Conservation (phyloP, 2,329 filamentous ascomycete species). For the Alternaria triticimaculans region DNA sequence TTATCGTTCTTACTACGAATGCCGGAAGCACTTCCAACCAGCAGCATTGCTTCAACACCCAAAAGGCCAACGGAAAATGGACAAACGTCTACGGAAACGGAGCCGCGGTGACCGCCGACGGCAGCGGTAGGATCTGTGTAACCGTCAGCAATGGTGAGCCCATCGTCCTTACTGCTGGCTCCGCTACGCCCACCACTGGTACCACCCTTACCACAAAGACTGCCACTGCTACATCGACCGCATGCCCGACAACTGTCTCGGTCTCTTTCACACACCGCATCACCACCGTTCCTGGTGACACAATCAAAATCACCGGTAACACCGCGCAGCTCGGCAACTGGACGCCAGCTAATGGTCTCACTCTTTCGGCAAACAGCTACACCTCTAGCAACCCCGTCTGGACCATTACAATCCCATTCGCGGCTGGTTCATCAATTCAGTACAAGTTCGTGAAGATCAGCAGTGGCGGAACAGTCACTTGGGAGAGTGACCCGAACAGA, state of each 20-base stretch:
- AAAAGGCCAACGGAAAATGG: constrained; percentile 50
- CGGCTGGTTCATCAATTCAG: constrained; percentile 49
- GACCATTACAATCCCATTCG: constrained; percentile 52
- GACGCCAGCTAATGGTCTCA: constrained; percentile 49
- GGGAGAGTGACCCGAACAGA: constrained; percentile 56
- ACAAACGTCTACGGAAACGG: constrained; percentile 50
- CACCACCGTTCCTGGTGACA: constrained; percentile 57
- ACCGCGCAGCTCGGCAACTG: constrained; percentile 54
- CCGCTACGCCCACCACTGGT: constrained; percentile 16
- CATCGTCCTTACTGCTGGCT: constrained; percentile 47
- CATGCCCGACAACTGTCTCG: constrained; percentile 36
- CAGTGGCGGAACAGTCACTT: constrained; percentile 54
- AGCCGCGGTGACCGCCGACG: constrained; percentile 48
- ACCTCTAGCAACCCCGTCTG: constrained; percentile 56
- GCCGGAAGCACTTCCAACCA: constrained; percentile 49
- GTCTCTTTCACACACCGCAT: constrained; percentile 57
- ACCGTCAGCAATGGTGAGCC: constrained; percentile 53
- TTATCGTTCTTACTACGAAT: constrained; percentile 57
- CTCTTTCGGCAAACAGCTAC: constrained; percentile 53
- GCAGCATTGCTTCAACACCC: constrained; percentile 54
- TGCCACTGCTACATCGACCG: constrained; percentile 14
- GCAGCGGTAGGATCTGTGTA: constrained; percentile 52
- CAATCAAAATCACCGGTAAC: constrained; percentile 56
- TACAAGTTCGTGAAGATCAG: constrained; percentile 58
- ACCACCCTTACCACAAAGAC: constrained; percentile 22